Evolutionary conservation across 768 basidiomycete species (phyloP).

Genomic region (Dendrothele bispora): DNA sequence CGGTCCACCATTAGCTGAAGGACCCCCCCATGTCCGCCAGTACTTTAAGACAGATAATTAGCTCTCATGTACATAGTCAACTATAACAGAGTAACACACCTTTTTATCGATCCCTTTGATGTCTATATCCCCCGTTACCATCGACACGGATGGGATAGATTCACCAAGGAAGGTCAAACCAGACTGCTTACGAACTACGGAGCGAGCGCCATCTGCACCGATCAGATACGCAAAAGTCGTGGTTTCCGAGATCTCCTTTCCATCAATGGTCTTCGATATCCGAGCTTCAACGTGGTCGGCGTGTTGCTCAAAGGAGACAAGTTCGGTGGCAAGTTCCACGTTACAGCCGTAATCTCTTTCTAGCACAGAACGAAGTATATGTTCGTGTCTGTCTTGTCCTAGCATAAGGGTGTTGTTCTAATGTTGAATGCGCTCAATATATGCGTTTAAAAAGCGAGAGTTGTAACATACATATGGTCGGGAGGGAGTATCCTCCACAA

Average conservation of each 20-base stretch:
- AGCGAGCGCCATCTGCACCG: constrained; percentile 41
- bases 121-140: constrained; percentile 37
- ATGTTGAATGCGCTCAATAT: background rate
- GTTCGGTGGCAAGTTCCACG: constrained; percentile 36
- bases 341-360: constrained; percentile 18
- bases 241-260: constrained; percentile 23
- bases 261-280: constrained; percentile 21
- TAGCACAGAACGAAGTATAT: constrained; percentile 28
- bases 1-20: constrained; percentile 11
- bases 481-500: constrained; percentile 15
- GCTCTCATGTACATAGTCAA: background rate
- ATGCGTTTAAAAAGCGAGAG: background rate
- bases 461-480: constrained; percentile 16
- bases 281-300: constrained; percentile 27
- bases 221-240: constrained; percentile 33
- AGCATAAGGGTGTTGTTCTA: constrained; percentile 20
- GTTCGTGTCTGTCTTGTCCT: constrained; percentile 27
- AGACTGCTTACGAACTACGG: constrained; percentile 36
- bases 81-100: constrained; percentile 17
- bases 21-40: constrained; percentile 25
- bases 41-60: background rate
- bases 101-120: constrained; percentile 28
- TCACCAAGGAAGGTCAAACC: constrained; percentile 44
- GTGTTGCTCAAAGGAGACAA: constrained; percentile 31
- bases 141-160: constrained; percentile 23